Base-by-base conservation (phyloP, 2,329 filamentous ascomycete species). In the Fusarium hostae region DNA sequence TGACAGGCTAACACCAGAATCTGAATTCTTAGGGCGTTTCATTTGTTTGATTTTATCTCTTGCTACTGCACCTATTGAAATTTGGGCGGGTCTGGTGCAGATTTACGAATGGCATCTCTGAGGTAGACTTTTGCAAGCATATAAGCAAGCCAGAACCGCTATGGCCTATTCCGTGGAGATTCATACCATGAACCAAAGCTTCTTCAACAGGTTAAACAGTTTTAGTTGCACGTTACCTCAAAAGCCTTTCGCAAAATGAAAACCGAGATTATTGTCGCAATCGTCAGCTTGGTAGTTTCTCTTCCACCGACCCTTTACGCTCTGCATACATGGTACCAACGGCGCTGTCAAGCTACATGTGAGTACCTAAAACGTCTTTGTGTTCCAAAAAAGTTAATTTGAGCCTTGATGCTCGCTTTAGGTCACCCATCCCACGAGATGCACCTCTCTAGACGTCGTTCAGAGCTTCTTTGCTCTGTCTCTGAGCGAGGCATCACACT, bases 351-450 rank as follows among this genome's bases (percentile, higher is more conserved):
- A 16, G 4, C 4, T 9, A 0, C 22, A 16, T 2, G 48, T 51
- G 5, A n/a, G 48, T 16, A 2, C 0, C 8, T 26, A 4, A 10
- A 18, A 2, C 6, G 20, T 9, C 6, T 8, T 6, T 6, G 3
- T 2, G 8, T 35, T 15, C 12, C 1, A 2, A 5, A 5, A 11
- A 1, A 3, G 6, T 32, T 37, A 20, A 51, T 12, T 2, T 0
- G 1, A 11, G 5, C 12, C 4, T 26, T 3, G 22, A 3, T 26
- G 18, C 2, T 11, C 6, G 18, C 2, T 15, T 30, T 3, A 37
- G 48, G 12, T 7, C 10, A 35, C 1, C 4, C 32, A 6, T 26
- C 4, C 16, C 22, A 20, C 12, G 4, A 2, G 18, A 5, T 13
- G 12, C 16, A 51, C 26, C 6, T 5, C 22, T 4, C 18, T 0